These are phyloP conservation scores for Lunularia cruciata DNA, from an alignment of 225 moss, liverwort and hornwort genomes.

Conservation along the genomic window DNA sequence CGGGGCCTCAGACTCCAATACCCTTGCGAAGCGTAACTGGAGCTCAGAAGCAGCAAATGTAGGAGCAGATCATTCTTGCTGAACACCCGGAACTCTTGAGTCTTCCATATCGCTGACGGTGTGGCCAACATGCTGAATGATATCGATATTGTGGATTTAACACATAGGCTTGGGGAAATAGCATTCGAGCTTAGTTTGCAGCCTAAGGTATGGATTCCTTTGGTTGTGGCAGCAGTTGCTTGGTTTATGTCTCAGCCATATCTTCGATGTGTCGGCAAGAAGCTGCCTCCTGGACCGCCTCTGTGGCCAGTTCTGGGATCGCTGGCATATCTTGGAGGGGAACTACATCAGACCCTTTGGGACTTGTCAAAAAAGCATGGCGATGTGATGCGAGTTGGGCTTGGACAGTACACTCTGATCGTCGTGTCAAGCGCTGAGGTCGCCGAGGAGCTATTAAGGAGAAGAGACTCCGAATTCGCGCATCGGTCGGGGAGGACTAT, in stretches of 20 bases:
- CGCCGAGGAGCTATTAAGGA: slow-evolving; percentile 47
- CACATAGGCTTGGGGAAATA: not conserved
- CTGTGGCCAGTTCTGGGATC: slow-evolving; percentile 48
- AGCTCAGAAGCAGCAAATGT: too few species aligned
- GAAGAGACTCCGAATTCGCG: slow-evolving; percentile 38
- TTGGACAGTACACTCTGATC: slow-evolving; percentile 42
- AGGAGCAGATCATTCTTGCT: too few species aligned
- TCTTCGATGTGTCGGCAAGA: slow-evolving; percentile 29
- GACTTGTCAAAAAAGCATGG: slow-evolving; percentile 42
- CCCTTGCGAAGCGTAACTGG: too few species aligned
- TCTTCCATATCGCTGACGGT: too few species aligned
- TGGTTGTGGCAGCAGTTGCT: slow-evolving; percentile 23
- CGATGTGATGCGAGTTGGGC: slow-evolving; percentile 42
- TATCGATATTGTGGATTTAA: slow-evolving; percentile 4
- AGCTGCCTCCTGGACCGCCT: slow-evolving; percentile 48
- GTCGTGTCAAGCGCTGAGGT: slow-evolving; percentile 40
- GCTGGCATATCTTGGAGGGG: slow-evolving; percentile 43
- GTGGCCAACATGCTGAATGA: not conserved
- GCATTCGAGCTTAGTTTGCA: slow-evolving; percentile 10
- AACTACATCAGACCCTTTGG: slow-evolving; percentile 44
- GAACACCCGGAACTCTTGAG: too few species aligned
- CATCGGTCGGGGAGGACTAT: slow-evolving; percentile 41
- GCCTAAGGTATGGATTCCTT: slow-evolving; percentile 31
- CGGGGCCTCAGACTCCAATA: too few species aligned
- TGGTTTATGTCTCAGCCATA: slow-evolving; percentile 25